Conservation (phyloP, 371 early-diverging fungal species). For the Fennellomyces sp. region DNA sequence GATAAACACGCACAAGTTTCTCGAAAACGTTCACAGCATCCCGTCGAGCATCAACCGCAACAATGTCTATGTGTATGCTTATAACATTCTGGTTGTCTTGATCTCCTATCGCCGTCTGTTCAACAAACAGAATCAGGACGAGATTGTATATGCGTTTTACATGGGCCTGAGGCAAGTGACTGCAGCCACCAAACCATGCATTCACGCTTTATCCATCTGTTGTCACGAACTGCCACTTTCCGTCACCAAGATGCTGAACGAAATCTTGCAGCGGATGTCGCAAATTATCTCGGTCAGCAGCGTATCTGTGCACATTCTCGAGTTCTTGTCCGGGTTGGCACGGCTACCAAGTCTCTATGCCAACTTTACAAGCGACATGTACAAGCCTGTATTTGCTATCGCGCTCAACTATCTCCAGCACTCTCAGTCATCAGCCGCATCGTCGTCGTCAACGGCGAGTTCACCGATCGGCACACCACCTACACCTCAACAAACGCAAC, state of each 20-base stretch:
- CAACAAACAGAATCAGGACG: constrained; percentile 70
- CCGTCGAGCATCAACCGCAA: constrained; percentile 62
- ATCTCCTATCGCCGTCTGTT: constrained; percentile 80
- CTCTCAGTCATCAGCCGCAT: constrained; percentile 47
- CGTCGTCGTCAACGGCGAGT: constrained; percentile 11
- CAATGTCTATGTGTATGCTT: constrained; percentile 68
- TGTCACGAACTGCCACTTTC: constrained; percentile 83
- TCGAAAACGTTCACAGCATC: constrained; percentile 52
- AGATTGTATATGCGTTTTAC: constrained; percentile 77
- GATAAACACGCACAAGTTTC: constrained; percentile 57
- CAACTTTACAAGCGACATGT: constrained; percentile 84
- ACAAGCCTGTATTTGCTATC: constrained; percentile 90
- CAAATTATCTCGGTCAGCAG: constrained; percentile 83
- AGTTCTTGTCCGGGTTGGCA: constrained; percentile 87
- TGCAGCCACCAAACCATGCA: constrained; percentile 75
- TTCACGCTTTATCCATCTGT: constrained; percentile 82
- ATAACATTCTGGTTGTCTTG: constrained; percentile 68
- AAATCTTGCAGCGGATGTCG: constrained; percentile 74
- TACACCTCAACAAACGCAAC: constrained; percentile 9
- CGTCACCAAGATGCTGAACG: constrained; percentile 76
- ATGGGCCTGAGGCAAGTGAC: constrained; percentile 79
- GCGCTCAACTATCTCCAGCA: constrained; percentile 88
- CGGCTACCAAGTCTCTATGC: constrained; percentile 79
- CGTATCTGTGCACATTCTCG: constrained; percentile 86
- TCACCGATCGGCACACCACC: constrained; percentile 23